Evolutionary conservation across 352 stramenopile species (phyloP).

Genomic region (Globisporangium camurandrum): DNA sequence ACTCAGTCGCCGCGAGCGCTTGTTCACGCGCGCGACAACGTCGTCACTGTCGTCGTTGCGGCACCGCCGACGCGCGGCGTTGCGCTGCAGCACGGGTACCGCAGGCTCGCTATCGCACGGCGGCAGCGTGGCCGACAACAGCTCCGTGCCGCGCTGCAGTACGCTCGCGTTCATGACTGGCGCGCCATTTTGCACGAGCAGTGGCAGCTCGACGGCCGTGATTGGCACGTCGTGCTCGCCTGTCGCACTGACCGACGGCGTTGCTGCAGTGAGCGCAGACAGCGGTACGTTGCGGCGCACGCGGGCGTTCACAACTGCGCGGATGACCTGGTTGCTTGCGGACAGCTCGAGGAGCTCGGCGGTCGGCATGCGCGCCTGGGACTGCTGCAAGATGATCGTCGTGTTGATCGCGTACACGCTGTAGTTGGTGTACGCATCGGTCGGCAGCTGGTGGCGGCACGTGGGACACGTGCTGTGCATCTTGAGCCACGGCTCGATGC

Average conservation of each 20-base stretch:
- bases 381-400: slow-evolving; percentile 84
- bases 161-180: slow-evolving; percentile 79
- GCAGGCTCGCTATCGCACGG: slow-evolving; percentile 59
- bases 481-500: slow-evolving; percentile 83
- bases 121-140: slow-evolving; percentile 34
- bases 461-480: slow-evolving; percentile 83
- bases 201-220: slow-evolving; percentile 32
- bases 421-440: slow-evolving; percentile 78
- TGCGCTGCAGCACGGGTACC: slow-evolving; percentile 62
- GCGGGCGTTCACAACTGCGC: slow-evolving; percentile 77
- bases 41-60: slow-evolving; percentile 45
- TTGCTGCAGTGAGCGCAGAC: not conserved
- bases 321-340: slow-evolving; percentile 82
- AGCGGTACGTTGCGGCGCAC: slow-evolving; percentile 45
- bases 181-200: slow-evolving; percentile 40
- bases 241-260: not conserved
- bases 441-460: slow-evolving; percentile 73
- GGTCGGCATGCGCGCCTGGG: slow-evolving; percentile 67
- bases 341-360: slow-evolving; percentile 72
- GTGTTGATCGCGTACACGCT: slow-evolving; percentile 88
- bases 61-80: slow-evolving; percentile 52
- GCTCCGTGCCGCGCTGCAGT: slow-evolving; percentile 38
- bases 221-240: slow-evolving; percentile 17
- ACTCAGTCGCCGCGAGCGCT: slow-evolving; percentile 48
- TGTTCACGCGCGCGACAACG: slow-evolving; percentile 29